Evolutionary conservation across 768 basidiomycete genomes (phyloP), one percentile per base, ranked within the genome.

Genomic region (Serendipita vermifera): DNA sequence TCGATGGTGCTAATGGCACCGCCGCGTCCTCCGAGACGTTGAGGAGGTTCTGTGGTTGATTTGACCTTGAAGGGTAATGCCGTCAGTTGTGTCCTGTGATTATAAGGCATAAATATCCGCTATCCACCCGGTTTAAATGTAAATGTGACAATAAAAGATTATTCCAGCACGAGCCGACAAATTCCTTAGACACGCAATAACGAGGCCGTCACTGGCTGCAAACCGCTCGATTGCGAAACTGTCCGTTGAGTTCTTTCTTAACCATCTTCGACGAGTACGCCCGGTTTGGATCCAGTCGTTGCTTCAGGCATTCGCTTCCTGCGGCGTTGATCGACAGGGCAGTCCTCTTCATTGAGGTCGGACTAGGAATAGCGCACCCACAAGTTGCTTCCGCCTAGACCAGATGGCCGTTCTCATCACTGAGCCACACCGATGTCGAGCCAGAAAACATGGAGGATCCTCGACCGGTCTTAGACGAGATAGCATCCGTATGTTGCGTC

Each of bases 351-450:
- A 70, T 93, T 97, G 64, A 97, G 96, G 38, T 85, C 85, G 64
- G 94, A 93, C 27, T 83, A 81, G 0, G 91, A 90, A 67, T 93
- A 97, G 54, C 79, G 72, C 26, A 83, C 85, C n/a, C n/a, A 63
- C 94, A 97, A 13, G 93, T 90, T 2, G 88, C 81, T 66, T 94
- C 84, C 13, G 79, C 80, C 78, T 82, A 83, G 13, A 22, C 14
- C 24, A 43, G 24, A 43, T 43, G 41, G 1, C 41, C 35, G n/a
- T n/a, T 22, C 11, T 22, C 41, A 2, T 11, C 41, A 15, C 41
- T 22, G 14, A 43, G 24, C 41, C 41, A 43, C 15, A 22, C 41
- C 20, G 24, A 43, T 22, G 24, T 13, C 41, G 41, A 22, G 15
- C 41, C 41, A 43, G 41, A 43, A 24, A 22, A 43, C 15, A 43